Evolutionary conservation across 1,284 basidiomycete genomes (phyloP).

Genomic region (Trichosporon inkin): DNA sequence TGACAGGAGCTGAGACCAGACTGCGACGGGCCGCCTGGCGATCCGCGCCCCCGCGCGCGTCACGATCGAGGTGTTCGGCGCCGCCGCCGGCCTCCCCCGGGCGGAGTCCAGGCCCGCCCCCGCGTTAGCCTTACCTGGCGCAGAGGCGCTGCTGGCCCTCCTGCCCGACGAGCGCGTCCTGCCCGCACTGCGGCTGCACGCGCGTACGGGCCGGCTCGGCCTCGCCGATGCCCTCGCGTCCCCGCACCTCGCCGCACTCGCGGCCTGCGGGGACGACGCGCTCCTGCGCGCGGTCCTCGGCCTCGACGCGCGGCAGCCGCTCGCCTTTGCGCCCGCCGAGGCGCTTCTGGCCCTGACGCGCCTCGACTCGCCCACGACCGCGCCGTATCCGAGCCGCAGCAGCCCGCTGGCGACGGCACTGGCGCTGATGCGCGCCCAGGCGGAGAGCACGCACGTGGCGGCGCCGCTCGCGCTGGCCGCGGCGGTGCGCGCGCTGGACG

Average conservation of each 20-base stretch:
- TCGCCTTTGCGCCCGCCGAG: background rate
- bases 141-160: background rate
- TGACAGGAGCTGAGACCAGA: background rate
- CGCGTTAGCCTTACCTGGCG: background rate
- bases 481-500: background rate
- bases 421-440: slow-evolving; percentile 11
- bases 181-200: background rate
- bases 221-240: background rate
- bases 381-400: slow-evolving; percentile 4
- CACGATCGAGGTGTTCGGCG: background rate
- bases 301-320: background rate
- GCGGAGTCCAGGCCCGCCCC: background rate
- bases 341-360: background rate
- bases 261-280: background rate
- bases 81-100: background rate
- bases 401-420: slow-evolving; percentile 1
- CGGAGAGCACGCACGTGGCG: slow-evolving; percentile 3
- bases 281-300: background rate
- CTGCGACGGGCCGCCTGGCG: background rate
- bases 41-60: background rate
- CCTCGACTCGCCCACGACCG: background rate
- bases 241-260: background rate
- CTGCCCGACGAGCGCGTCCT: background rate
- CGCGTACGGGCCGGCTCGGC: background rate
- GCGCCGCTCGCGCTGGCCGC: slow-evolving; percentile 9